phyloP scores from a whole-genome alignment of 179 eudicot species.

The Drosera spatulata region DNA sequence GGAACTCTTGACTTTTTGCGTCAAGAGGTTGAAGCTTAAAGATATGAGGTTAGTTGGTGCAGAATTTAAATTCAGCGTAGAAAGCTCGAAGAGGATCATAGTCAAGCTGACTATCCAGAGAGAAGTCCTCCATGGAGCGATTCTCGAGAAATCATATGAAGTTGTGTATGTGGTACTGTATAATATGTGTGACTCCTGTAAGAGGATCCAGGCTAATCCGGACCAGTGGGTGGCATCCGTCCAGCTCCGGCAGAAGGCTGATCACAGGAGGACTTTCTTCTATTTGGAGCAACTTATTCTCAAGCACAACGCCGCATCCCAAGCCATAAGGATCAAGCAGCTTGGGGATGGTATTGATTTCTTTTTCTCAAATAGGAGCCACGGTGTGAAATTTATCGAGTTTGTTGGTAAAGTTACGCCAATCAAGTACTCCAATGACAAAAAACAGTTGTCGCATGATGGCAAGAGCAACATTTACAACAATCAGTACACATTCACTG shows the following conservation, averaged over 20 bases:
- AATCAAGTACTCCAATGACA: slow-evolving; percentile 32
- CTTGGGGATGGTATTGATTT: slow-evolving; percentile 49
- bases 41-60: slow-evolving; percentile 34
- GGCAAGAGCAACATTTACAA: slow-evolving; percentile 36
- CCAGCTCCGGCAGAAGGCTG: slow-evolving; percentile 45
- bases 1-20: slow-evolving; percentile 43
- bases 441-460: slow-evolving; percentile 48
- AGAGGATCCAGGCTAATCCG: slow-evolving; percentile 37
- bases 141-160: slow-evolving; percentile 31
- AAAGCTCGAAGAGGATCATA: slow-evolving; percentile 44
- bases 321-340: slow-evolving; percentile 44
- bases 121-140: slow-evolving; percentile 42
- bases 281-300: slow-evolving; percentile 53
- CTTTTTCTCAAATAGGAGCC: slow-evolving; percentile 42
- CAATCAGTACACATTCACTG: slow-evolving; percentile 38
- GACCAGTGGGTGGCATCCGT: slow-evolving; percentile 61
- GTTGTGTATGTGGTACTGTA: slow-evolving; percentile 42
- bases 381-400: slow-evolving; percentile 42
- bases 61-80: slow-evolving; percentile 37
- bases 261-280: slow-evolving; percentile 52
- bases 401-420: slow-evolving; percentile 42
- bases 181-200: slow-evolving; percentile 43
- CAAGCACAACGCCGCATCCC: slow-evolving; percentile 40
- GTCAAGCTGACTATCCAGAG: slow-evolving; percentile 39
- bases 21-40: slow-evolving; percentile 38